Base-by-base conservation (phyloP, 192 early-diverging fungal species). In the Diversispora eburnea region DNA sequence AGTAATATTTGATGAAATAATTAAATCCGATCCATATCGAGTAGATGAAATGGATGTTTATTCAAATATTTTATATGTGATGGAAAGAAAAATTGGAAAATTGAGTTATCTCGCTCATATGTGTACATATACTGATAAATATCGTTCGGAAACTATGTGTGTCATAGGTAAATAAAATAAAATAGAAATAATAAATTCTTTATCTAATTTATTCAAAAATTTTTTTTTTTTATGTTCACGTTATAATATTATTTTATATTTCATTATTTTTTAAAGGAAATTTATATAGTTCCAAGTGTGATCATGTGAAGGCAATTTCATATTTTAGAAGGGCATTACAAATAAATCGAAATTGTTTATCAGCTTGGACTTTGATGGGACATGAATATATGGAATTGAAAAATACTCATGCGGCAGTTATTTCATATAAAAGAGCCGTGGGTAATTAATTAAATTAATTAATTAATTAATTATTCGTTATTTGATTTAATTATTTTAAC, bases 331-430 rank as follows among this genome's bases (percentile, higher is more conserved):
- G 90, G 7, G 96, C 96, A 0, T 74, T 97, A 12, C 84, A 92
- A 79, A 84, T 99, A 61, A 87, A 96, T 75, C 81, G 85, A 13
- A 83, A 83, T 64, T 94, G 93, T 72, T 76, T 88, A 25, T 79
- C 88, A 3, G 93, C 93, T 2, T 96, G 95, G 92, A 96, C 93
- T 1, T 83, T 99, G 68, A 84, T 99, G 84, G 97, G 96, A 2
- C 95, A 98, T 75, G 94, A 96, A 78, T 97, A 94, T 72, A 81
- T 99, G 45, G 95, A 99, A 77, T 72, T 95, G 74, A 95, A 95
- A 68, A 95, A 95, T 73, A 88, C 90, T 0, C 83, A 92, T 41
- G 93, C 92, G 5, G 97, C 95, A 0, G 86, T 96, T 5, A 93
- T 96, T 76, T 90, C 92, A 7, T 98, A 98, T 74, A 83, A 92